Evolutionary conservation across 2,329 filamentous ascomycete genomes (phyloP).

Genomic region (Sphaerulina vaccinii): DNA sequence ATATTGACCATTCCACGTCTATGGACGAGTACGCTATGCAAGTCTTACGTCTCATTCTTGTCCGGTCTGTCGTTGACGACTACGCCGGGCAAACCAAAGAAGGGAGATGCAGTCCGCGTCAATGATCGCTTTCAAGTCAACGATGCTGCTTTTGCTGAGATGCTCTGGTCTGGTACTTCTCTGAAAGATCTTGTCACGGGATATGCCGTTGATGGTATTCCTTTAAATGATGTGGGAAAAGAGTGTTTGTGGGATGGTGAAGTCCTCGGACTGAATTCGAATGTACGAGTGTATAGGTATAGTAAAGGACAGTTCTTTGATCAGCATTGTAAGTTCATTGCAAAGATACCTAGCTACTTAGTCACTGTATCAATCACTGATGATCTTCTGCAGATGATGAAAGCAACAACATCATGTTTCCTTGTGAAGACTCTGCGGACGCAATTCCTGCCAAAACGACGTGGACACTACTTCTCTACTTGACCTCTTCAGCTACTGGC

Average conservation of each 20-base stretch:
- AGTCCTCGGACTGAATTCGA: conserved; percentile 78
- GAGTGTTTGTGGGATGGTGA: conserved; percentile 70
- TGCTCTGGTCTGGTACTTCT: conserved; percentile 75
- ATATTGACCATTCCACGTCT: conserved; percentile 73
- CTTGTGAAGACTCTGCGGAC: conserved; percentile 43
- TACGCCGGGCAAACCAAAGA: conserved; percentile 75
- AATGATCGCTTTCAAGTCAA: conserved; percentile 87
- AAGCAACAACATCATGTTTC: conserved; percentile 68
- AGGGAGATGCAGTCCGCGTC: conserved; percentile 76
- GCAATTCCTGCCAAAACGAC: conserved; percentile 66
- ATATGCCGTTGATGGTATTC: conserved; percentile 37
- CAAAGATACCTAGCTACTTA: neutral
- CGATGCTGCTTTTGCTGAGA: conserved; percentile 70
- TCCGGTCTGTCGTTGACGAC: conserved; percentile 69
- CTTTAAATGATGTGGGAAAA: conserved; percentile 34
- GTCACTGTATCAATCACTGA: neutral
- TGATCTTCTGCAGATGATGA: conserved; percentile 68
- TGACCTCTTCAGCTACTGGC: conserved; percentile 71
- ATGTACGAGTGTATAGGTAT: conserved; percentile 88
- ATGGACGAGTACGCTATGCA: conserved; percentile 72
- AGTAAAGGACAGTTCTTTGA: conserved; percentile 85
- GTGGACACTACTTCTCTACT: conserved; percentile 86
- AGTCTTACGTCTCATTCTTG: conserved; percentile 72
- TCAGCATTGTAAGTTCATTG: conserved; percentile 70
- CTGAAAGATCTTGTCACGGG: conserved; percentile 60